A percentile compares a stretch with the other conserved stretches of the same genome.
Conservation (phyloP, 2,329 filamentous ascomycete genomes). For the Fusarium sp. region DNA sequence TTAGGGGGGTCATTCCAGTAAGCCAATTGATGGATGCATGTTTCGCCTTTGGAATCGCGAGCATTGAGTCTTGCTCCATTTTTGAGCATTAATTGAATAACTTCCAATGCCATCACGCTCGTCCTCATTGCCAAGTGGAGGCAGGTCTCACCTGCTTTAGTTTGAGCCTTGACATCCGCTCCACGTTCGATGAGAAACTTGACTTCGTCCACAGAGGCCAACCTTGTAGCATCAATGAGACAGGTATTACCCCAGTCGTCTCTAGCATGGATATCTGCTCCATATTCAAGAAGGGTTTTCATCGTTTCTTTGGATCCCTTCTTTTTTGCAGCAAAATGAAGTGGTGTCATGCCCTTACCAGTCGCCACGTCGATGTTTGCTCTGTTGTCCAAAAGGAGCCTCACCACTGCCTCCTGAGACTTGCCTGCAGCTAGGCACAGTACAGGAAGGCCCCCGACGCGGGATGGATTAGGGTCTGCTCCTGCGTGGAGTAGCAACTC, state of each 20-base stretch:
- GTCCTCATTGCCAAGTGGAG: fast-evolving
- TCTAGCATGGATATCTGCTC: background rate
- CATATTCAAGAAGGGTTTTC: fast-evolving
- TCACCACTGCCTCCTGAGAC: fast-evolving
- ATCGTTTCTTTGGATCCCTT: fast-evolving
- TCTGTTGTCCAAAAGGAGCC: background rate
- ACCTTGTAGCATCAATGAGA: fast-evolving
- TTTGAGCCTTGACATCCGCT: background rate
- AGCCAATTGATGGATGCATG: background rate
- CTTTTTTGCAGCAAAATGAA: fast-evolving
- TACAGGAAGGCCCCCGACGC: fast-evolving
- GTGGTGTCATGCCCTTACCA: fast-evolving
- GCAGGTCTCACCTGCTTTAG: fast-evolving
- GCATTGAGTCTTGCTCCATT: background rate
- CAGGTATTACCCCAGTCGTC: fast-evolving
- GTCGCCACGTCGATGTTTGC: fast-evolving
- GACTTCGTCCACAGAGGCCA: fast-evolving
- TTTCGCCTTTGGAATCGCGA: fast-evolving
- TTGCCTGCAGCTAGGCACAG: fast-evolving
- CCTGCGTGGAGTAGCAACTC: fast-evolving
- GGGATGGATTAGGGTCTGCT: fast-evolving
- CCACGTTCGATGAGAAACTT: fast-evolving
- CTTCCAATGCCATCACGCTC: fast-evolving
- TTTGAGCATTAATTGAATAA: fast-evolving
- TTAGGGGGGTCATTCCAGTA: too few species aligned